Conservation (phyloP, 139 green algal species). For the Tetradesmus lagerheimii region DNA sequence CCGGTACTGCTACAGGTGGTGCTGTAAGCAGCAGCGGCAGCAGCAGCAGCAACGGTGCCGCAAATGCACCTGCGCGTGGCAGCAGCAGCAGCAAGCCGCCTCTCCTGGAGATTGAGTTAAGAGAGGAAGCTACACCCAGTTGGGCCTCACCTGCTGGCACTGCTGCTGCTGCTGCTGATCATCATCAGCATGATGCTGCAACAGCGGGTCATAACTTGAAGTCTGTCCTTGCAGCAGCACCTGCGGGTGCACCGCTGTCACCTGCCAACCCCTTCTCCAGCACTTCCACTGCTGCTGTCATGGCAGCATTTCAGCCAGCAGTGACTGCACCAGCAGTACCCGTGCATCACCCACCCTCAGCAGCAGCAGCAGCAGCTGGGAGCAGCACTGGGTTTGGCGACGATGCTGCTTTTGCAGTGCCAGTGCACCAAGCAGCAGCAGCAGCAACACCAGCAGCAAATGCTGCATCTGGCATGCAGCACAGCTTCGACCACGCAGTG, state of each 20-base stretch:
- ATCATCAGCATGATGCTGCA: background rate
- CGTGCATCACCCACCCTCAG: background rate
- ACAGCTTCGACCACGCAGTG: too few species aligned
- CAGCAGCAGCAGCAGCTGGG: slow-evolving; percentile 33
- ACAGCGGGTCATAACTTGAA: too few species aligned
- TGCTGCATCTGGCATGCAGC: background rate
- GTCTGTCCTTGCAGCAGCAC: background rate
- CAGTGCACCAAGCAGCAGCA: background rate
- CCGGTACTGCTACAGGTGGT: background rate
- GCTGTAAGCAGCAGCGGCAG: background rate
- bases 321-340: background rate
- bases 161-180: background rate
- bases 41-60: too few species aligned
- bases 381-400: too few species aligned
- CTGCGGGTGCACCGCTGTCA: background rate
- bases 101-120: background rate
- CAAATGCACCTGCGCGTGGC: too few species aligned
- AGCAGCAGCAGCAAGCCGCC: background rate
- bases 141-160: background rate
- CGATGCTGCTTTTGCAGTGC: too few species aligned
- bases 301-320: background rate
- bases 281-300: background rate
- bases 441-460: slow-evolving; percentile 5
- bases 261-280: background rate
- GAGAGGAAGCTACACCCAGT: background rate